Base-by-base conservation (phyloP, 2,329 filamentous ascomycete species). In the Beauveria asiatica region DNA sequence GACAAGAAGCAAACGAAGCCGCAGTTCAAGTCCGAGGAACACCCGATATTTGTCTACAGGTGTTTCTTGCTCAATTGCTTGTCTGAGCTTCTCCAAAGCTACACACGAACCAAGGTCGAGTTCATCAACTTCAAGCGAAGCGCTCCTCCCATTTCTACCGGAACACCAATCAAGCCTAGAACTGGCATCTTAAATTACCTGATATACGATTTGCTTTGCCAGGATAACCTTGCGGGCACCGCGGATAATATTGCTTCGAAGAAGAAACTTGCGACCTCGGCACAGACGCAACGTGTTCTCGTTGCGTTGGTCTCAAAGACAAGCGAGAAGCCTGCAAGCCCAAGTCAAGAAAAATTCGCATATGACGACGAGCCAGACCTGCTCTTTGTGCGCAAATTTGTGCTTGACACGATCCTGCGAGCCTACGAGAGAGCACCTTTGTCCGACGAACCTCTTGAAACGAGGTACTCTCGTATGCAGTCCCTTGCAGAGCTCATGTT, bases 71-170 rank as follows among this genome's bases (percentile, higher is more conserved):
- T 99, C 37, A 92, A 94, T 70, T 96, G 92, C 68, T 78, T 99
- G 44, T 87, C 91, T 0, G 94, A 99, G 73, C 83, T 99, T 16
- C 79, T 99, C 16, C 86, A 89, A 61, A 95, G 89, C 68, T 99
- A 97, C 76, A 96, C 92, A 66, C 86, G 92, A 58, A 90, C 92
- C 9, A 99, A 99, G 79, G 85, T 99, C 48, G 95, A 99, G 71
- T 97, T 99, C 71, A 97, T 99, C 78, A 97, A 97, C 73, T 99
- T 97, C 76, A 97, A 95, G 65, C 87, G 93, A 62, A 96, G 92
- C 69, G 88, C 90, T 7, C 89, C 92, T 58, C 90, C 93, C 51
- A 82, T 91, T 49, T 87, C 90, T 66, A 87, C 87, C 11, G 86
- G 85, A 58, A 97, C 94, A 1, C 94, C 94, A 5, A 92, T 95